phyloP scores from a whole-genome alignment of 1,139 yeast genomes.

The Pneumocystis jirovecii region DNA sequence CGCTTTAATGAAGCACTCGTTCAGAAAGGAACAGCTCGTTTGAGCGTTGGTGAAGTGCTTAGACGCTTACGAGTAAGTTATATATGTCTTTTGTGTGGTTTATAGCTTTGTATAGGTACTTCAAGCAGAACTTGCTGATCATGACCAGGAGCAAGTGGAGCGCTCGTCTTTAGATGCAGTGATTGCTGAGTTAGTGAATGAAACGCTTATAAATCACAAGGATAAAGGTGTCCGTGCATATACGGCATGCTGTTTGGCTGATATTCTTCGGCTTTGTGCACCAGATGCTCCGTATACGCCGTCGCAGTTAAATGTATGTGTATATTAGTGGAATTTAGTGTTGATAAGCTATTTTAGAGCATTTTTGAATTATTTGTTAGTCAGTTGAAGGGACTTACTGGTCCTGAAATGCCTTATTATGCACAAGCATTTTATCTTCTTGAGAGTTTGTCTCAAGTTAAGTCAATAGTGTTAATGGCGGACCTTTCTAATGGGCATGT shows the following conservation, averaged over 20 bases:
- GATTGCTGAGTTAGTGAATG: constrained; percentile 40
- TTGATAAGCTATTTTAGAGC: constrained; percentile 10
- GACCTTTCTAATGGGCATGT: constrained; percentile 50
- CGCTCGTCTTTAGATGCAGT: constrained; percentile 31
- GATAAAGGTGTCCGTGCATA: constrained; percentile 60
- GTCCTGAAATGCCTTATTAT: constrained; percentile 49
- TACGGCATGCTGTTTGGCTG: constrained; percentile 61
- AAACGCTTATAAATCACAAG: constrained; percentile 44
- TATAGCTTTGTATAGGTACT: constrained; percentile 22
- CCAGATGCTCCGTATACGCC: constrained; percentile 85
- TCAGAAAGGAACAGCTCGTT: background rate
- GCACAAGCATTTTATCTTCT: constrained; percentile 53
- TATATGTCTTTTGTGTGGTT: background rate
- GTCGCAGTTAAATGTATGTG: constrained; percentile 35
- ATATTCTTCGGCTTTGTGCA: constrained; percentile 62
- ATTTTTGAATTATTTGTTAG: constrained; percentile 33
- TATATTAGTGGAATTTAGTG: constrained; percentile 10
- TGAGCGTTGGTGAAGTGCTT: background rate
- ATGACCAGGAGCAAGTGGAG: constrained; percentile 48
- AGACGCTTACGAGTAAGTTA: background rate
- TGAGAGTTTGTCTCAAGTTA: constrained; percentile 58
- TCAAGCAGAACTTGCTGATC: constrained; percentile 44
- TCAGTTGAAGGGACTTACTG: constrained; percentile 45
- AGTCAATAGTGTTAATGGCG: constrained; percentile 62
- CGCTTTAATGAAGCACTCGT: background rate